Conservation (phyloP, 2,329 filamentous ascomycete genomes). For the Colletotrichum lindemuthianum region DNA sequence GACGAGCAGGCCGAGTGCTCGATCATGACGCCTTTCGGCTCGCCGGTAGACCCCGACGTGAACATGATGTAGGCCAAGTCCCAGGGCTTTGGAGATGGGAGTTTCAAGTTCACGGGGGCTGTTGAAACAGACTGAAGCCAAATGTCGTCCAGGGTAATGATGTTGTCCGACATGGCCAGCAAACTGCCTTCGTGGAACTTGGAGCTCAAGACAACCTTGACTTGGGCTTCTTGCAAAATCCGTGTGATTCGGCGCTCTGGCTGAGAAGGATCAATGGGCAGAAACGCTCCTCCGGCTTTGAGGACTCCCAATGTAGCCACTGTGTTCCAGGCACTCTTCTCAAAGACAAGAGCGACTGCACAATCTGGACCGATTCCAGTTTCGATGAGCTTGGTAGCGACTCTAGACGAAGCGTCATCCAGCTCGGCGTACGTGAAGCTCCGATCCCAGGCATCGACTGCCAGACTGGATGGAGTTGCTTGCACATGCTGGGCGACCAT, state of each 20-base stretch:
- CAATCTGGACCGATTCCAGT: conserved; percentile 15
- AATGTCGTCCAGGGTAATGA: conserved; percentile 20
- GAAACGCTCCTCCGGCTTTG: conserved; percentile 29
- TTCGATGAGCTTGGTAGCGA: conserved; percentile 31
- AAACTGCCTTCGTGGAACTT: neutral
- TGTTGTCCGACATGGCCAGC: neutral
- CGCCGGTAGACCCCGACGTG: conserved; percentile 39
- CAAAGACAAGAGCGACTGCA: conserved; percentile 40
- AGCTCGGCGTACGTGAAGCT: conserved; percentile 40
- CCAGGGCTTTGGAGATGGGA: conserved; percentile 6
- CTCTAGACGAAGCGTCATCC: conserved; percentile 32
- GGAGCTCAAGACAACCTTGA: conserved; percentile 22
- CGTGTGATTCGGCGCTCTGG: conserved; percentile 35
- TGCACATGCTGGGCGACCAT: conserved; percentile 8
- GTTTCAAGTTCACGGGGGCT: neutral
- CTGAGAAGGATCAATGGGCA: conserved; percentile 35
- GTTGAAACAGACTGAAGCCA: conserved; percentile 18
- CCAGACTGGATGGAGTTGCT: conserved; percentile 26
- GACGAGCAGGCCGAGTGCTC: conserved; percentile 26
- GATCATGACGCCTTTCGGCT: conserved; percentile 38
- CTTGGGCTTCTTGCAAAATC: conserved; percentile 29
- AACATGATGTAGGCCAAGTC: conserved; percentile 31
- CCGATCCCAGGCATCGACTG: conserved; percentile 41
- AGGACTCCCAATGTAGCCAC: conserved; percentile 38
- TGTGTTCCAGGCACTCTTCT: conserved; percentile 42